These are phyloP conservation scores for Tylopilus subfusipes DNA, from an alignment of 768 basidiomycete genomes.

Conservation along the genomic window DNA sequence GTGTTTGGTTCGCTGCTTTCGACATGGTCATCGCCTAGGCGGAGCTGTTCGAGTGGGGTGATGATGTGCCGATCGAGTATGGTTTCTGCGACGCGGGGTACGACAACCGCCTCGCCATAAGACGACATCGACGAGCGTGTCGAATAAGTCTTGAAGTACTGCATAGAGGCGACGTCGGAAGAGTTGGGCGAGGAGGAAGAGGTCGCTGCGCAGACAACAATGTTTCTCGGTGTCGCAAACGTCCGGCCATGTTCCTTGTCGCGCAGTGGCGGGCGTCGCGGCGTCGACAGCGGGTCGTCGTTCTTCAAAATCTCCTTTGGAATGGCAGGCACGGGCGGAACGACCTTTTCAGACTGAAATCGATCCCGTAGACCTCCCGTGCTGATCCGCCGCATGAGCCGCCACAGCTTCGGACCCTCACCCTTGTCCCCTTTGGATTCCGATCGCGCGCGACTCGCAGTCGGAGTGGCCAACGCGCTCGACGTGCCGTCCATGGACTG, in stretches of 20 bases:
- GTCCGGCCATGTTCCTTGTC: conserved; percentile 5
- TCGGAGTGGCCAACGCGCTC: conserved; percentile 11
- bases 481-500: conserved; percentile 19
- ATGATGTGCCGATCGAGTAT: conserved; percentile 46
- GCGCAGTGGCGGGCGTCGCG: conserved; percentile 2
- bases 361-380: conserved; percentile 60
- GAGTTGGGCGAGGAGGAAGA: conserved; percentile 60
- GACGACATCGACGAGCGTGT: conserved; percentile 58
- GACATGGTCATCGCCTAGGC: conserved; percentile 32
- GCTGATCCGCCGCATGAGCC: conserved; percentile 67
- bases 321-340: conserved; percentile 60
- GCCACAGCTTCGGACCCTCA: conserved; percentile 55
- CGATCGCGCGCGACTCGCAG: conserved; percentile 8
- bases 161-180: conserved; percentile 52
- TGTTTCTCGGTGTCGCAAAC: conserved; percentile 7
- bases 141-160: conserved; percentile 49
- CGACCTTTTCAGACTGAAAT: conserved; percentile 20
- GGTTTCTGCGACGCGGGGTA: conserved; percentile 37
- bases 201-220: conserved; percentile 40
- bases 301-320: conserved; percentile 41
- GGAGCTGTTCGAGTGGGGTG: conserved; percentile 52
- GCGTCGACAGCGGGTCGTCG: conserved; percentile 5
- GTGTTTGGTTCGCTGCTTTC: background rate
- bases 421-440: conserved; percentile 8
- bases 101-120: conserved; percentile 37